Evolutionary conservation across 257 asterid species (phyloP).

Genomic region (Datura wrightii): DNA sequence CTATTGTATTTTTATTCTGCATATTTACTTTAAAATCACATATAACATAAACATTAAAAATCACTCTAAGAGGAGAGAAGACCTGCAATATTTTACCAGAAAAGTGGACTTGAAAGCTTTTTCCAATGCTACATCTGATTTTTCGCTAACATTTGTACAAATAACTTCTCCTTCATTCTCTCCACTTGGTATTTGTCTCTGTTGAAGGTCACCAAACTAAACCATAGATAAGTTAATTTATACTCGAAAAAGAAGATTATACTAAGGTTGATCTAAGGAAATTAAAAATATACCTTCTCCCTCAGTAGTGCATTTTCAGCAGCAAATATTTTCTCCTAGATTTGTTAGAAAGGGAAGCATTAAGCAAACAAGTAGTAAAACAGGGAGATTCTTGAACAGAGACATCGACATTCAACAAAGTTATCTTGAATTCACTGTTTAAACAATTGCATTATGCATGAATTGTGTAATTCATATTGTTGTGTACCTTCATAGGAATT

Average conservation of each 20-base stretch:
- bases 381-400: neutral
- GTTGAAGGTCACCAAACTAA: conserved; percentile 56
- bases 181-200: conserved; percentile 40
- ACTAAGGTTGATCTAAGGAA: neutral
- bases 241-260: neutral
- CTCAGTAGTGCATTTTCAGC: conserved; percentile 74
- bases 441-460: neutral
- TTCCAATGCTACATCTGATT: conserved; percentile 84
- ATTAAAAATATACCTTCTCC: conserved; percentile 62
- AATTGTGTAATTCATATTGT: neutral
- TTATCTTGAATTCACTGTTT: neutral
- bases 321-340: conserved; percentile 72
- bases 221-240: neutral
- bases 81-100: conserved; percentile 86
- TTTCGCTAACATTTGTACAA: conserved; percentile 62
- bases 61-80: conserved; percentile 52
- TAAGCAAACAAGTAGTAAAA: neutral
- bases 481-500: neutral
- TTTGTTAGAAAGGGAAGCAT: neutral
- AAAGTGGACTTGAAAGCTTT: conserved; percentile 76
- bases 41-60: neutral
- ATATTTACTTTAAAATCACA: neutral
- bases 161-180: conserved; percentile 40
- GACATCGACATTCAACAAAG: neutral
- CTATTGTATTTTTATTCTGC: neutral